Percentiles rank a stretch among this genome's conserved stretches.
phyloP scores from a whole-genome alignment of 2,329 filamentous ascomycete genomes.

The Sarocladiaceae sp. region DNA sequence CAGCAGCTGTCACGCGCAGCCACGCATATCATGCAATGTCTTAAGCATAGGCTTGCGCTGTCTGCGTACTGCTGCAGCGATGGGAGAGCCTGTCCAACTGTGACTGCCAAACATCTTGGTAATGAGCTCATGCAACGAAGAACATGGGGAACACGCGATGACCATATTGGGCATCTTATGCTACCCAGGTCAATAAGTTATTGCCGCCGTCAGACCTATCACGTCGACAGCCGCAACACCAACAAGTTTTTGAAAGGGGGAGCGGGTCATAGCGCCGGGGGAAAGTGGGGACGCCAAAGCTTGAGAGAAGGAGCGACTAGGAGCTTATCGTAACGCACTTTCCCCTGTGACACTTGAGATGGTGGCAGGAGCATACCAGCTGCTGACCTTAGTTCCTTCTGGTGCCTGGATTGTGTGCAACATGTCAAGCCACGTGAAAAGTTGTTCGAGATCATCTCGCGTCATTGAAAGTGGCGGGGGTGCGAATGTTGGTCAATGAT shows the following conservation, averaged over 20 bases:
- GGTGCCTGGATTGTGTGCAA: background rate
- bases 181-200: conserved; percentile 4
- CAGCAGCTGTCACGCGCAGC: too few relatives aligned
- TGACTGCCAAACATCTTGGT: too few relatives aligned
- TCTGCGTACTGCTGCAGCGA: too few relatives aligned
- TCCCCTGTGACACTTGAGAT: background rate
- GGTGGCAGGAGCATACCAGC: background rate
- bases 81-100: too few relatives aligned
- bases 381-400: background rate
- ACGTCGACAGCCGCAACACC: background rate
- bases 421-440: background rate
- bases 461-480: background rate
- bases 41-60: too few relatives aligned
- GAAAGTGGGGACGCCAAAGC: background rate
- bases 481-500: too few relatives aligned
- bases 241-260: background rate
- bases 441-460: too few relatives aligned
- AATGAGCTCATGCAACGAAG: background rate
- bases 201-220: background rate
- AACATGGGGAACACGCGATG: background rate
- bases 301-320: background rate
- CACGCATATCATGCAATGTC: too few relatives aligned
- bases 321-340: background rate
- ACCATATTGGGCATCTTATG: background rate
- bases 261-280: conserved; percentile 1